phyloP scores from a whole-genome alignment of 306 rosid species.

The Rosa rugosa region DNA sequence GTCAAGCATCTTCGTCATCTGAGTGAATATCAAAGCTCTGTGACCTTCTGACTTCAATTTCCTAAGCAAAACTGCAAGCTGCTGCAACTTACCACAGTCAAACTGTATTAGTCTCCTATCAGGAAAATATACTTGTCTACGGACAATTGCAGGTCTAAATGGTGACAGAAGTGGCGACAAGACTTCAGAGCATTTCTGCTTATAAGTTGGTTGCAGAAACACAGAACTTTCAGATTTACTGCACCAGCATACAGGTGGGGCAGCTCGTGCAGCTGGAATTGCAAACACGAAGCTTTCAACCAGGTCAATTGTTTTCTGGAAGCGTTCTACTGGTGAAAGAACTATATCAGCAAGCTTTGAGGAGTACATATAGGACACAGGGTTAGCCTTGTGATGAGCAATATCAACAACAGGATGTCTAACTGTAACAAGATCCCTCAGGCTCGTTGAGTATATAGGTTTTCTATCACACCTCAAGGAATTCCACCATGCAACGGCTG shows the following conservation, averaged over 20 bases:
- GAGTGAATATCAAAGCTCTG: conserved; percentile 89
- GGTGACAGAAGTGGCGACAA: conserved; percentile 78
- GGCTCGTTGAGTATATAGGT: conserved; percentile 67
- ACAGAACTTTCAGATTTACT: conserved; percentile 58
- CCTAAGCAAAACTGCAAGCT: conserved; percentile 79
- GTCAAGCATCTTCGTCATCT: conserved; percentile 99
- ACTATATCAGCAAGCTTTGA: conserved; percentile 78
- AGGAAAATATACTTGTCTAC: conserved; percentile 96
- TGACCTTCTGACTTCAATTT: conserved; percentile 91
- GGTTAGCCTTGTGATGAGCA: conserved; percentile 62
- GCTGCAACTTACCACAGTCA: conserved; percentile 94
- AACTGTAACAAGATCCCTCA: conserved; percentile 74
- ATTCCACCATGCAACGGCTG: conserved; percentile 97
- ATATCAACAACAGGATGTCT: conserved; percentile 76
- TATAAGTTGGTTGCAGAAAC: conserved; percentile 63
- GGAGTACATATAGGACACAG: conserved; percentile 69
- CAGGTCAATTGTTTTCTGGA: conserved; percentile 60
- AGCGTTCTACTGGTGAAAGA: conserved; percentile 91
- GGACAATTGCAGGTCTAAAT: conserved; percentile 89
- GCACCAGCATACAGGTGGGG: conserved; percentile 86
- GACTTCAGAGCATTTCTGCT: conserved; percentile 60
- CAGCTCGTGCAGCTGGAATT: conserved; percentile 94
- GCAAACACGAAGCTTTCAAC: conserved; percentile 97
- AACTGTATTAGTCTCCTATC: conserved; percentile 97
- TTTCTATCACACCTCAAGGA: conserved; percentile 76